These are phyloP conservation scores for Pleurotus salmoneostramineus DNA, from an alignment of 768 basidiomycete genomes.

Conservation along the genomic window DNA sequence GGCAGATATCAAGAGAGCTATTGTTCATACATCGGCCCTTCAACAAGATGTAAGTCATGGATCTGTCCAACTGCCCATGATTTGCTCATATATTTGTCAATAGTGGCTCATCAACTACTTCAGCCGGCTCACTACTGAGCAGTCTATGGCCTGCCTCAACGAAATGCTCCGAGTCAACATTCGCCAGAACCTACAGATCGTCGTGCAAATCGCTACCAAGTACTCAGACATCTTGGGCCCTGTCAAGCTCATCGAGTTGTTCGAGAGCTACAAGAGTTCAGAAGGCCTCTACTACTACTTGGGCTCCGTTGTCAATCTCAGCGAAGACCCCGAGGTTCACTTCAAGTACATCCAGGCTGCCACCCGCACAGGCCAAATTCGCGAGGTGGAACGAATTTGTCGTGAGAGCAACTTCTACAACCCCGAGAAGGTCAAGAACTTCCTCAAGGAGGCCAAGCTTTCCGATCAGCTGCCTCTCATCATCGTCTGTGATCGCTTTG, in stretches of 20 bases:
- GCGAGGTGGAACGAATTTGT: conserved; percentile 98
- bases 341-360: conserved; percentile 99
- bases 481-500: conserved; percentile 99
- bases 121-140: conserved; percentile 93
- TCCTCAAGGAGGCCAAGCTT: conserved; percentile 98
- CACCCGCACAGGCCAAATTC: conserved; percentile 95
- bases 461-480: conserved; percentile 96
- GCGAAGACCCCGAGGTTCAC: conserved; percentile 94
- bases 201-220: conserved; percentile 96
- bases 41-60: conserved; percentile 65
- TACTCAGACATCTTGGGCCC: conserved; percentile 98
- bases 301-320: conserved; percentile 95
- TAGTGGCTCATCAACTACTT: conserved; percentile 98
- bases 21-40: conserved; percentile 87
- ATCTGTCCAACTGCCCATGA: not conserved
- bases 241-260: conserved; percentile 97
- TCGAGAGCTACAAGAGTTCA: conserved; percentile 95
- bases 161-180: conserved; percentile 98
- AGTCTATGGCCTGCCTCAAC: conserved; percentile 92
- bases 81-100: conserved; percentile 7
- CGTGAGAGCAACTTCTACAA: conserved; percentile 97
- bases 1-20: conserved; percentile 97
- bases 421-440: conserved; percentile 99
- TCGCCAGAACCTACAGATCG: conserved; percentile 94
- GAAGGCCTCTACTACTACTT: conserved; percentile 99